Percentiles rank a stretch among this genome's conserved stretches.
Evolutionary conservation across 1,284 basidiomycete species (phyloP).

Genomic region (Melampsora americana): DNA sequence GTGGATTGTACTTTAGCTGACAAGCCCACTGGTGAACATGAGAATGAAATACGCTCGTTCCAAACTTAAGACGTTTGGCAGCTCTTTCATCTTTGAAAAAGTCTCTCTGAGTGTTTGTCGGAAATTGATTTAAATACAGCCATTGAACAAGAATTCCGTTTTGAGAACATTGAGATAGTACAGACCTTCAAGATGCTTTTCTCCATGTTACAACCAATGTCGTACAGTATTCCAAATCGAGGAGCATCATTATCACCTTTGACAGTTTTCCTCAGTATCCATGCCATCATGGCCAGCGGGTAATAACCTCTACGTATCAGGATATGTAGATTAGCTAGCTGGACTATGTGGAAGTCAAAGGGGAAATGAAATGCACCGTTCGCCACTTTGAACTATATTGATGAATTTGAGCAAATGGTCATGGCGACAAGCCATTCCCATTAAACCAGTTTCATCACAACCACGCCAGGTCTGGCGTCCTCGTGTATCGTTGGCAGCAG

Average conservation of each 20-base stretch:
- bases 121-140: no score
- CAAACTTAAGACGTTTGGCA: no score
- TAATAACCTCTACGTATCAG: background rate
- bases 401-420: conserved; percentile 5
- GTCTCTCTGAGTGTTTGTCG: no score
- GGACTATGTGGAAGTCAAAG: no score
- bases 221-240: background rate
- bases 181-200: no score
- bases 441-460: conserved; percentile 23
- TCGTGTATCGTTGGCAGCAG: background rate
- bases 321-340: background rate
- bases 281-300: background rate
- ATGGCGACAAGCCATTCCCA: conserved; percentile 16
- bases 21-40: no score
- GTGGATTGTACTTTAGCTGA: no score
- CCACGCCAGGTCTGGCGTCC: background rate
- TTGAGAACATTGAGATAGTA: no score
- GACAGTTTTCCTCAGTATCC: background rate
- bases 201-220: background rate
- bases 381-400: background rate
- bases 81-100: no score
- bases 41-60: no score
- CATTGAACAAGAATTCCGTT: no score
- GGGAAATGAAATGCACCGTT: background rate
- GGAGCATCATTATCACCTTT: no score